Percentiles rank a stretch among this genome's conserved stretches.
Evolutionary conservation across 1,284 basidiomycete genomes (phyloP).

Genomic region (Ustilago bromivora): DNA sequence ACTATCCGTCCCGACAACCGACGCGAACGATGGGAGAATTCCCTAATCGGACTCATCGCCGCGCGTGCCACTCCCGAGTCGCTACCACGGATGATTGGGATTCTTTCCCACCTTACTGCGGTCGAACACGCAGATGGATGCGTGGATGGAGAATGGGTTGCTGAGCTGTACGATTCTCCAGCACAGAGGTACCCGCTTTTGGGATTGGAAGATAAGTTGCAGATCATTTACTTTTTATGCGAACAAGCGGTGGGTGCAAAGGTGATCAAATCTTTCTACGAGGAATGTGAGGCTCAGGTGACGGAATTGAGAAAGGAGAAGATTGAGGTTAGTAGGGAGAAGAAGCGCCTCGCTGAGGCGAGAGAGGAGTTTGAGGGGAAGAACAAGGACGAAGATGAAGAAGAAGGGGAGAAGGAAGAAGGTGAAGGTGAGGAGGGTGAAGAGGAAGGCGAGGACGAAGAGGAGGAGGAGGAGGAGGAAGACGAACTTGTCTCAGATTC

Average conservation of each 20-base stretch:
- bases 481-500: constrained; percentile 56
- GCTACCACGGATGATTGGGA: constrained; percentile 61
- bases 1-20: constrained; percentile 56
- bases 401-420: constrained; percentile 1
- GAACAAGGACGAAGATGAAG: constrained; percentile 34
- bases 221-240: constrained; percentile 87
- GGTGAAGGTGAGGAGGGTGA: constrained; percentile 20
- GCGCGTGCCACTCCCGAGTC: constrained; percentile 57
- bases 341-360: constrained; percentile 82
- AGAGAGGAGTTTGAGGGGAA: constrained; percentile 76
- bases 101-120: constrained; percentile 66
- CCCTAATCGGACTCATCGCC: constrained; percentile 58
- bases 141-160: constrained; percentile 50
- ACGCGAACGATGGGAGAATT: constrained; percentile 62
- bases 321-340: constrained; percentile 88
- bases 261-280: constrained; percentile 86
- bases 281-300: constrained; percentile 86
- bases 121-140: constrained; percentile 58
- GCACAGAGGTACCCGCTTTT: constrained; percentile 78
- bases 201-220: constrained; percentile 82
- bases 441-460: constrained; percentile 4
- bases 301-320: constrained; percentile 95
- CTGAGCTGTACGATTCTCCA: constrained; percentile 60
- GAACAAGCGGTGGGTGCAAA: constrained; percentile 91
- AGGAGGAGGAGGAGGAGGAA: constrained; percentile 32